Conservation (phyloP, 148 eudicot genomes). For the Agrostemma githago region DNA sequence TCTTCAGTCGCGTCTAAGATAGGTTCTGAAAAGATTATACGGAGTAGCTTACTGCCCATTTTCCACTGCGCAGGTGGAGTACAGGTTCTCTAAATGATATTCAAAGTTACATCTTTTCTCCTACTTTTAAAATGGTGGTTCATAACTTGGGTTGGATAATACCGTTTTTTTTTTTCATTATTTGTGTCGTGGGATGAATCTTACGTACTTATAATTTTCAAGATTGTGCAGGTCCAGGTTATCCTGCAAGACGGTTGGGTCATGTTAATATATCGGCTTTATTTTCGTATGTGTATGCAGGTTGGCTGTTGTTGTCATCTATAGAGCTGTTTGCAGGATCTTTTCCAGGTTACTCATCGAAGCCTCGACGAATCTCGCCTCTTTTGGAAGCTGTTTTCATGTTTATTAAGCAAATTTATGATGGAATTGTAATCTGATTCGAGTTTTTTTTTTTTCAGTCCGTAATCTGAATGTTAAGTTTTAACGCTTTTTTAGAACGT, state of each 20-base stretch:
- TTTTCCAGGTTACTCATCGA: conserved; percentile 19
- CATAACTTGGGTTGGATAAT: neutral
- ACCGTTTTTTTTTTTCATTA: neutral
- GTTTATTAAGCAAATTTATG: neutral
- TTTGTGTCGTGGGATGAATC: conserved; percentile 19
- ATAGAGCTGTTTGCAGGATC: conserved; percentile 43
- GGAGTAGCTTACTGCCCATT: conserved; percentile 55
- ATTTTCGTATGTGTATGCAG: conserved; percentile 74
- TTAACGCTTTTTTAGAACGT: no score
- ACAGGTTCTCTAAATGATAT: conserved; percentile 63
- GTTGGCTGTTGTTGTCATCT: conserved; percentile 47
- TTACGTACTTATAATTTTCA: conserved; percentile 32
- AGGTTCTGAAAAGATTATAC: conserved; percentile 21
- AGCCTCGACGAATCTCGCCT: conserved; percentile 1
- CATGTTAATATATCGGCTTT: conserved; percentile 53
- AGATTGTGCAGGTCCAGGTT: conserved; percentile 18
- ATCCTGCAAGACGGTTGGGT: conserved; percentile 51
- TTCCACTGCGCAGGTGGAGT: conserved; percentile 98
- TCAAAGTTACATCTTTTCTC: conserved; percentile 42
- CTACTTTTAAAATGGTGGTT: conserved; percentile 24
- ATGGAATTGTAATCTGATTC: no score
- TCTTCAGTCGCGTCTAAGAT: neutral
- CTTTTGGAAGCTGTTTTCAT: neutral
- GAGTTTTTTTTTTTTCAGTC: no score
- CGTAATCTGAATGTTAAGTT: no score